Evolutionary conservation across 2,329 filamentous ascomycete genomes (phyloP).

Genomic region (Botrytis paeoniae): DNA sequence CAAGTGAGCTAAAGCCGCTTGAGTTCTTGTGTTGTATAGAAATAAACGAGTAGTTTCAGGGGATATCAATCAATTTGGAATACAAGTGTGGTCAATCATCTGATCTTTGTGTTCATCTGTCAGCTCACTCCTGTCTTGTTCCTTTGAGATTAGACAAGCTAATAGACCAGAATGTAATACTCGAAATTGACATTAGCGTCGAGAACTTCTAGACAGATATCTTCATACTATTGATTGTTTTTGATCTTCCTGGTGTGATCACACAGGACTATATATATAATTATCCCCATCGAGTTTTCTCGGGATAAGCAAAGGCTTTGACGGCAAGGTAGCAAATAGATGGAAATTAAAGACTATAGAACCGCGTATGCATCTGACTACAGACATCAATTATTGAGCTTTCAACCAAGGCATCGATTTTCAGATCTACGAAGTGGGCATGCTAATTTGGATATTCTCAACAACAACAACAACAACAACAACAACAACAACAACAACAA

Average conservation of each 20-base stretch:
- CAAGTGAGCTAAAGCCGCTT: background rate
- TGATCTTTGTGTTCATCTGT: background rate
- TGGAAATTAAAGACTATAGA: background rate
- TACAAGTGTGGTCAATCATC: background rate
- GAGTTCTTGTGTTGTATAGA: background rate
- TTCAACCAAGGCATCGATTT: background rate
- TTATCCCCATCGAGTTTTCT: background rate
- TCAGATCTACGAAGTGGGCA: background rate
- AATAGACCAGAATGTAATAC: background rate
- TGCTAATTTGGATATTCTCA: background rate
- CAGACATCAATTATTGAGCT: too few relatives aligned
- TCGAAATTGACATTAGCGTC: background rate
- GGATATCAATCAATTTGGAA: background rate
- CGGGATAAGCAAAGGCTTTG: background rate
- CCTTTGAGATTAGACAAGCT: background rate
- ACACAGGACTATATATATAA: background rate
- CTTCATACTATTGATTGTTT: background rate
- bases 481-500: too few relatives aligned
- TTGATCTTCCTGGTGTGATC: background rate
- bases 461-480: background rate
- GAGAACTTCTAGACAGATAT: background rate
- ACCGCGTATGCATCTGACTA: background rate
- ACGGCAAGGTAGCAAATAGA: background rate
- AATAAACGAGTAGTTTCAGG: fast-evolving
- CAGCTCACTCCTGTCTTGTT: background rate